Conservation (phyloP, 352 stramenopile species). For the Phytophthora pini region DNA sequence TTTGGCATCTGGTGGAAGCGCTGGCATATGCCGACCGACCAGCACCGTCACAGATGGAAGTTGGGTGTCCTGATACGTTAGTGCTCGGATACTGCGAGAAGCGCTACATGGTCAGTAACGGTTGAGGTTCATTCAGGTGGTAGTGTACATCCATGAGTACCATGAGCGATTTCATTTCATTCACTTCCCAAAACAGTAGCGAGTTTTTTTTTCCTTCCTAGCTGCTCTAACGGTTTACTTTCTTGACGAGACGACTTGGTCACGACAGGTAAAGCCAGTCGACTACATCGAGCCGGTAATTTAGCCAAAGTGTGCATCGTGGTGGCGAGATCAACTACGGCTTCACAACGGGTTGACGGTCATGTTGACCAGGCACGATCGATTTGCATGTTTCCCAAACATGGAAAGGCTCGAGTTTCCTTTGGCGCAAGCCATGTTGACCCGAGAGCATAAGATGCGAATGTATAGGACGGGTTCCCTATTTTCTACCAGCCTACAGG, state of each 20-base stretch:
- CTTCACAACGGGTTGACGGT: neutral
- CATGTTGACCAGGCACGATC: constrained; percentile 2
- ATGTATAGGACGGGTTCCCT: neutral
- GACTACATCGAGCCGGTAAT: neutral
- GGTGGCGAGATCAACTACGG: constrained; percentile 8
- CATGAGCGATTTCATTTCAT: no score
- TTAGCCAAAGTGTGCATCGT: neutral
- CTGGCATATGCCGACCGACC: neutral
- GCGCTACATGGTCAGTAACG: neutral
- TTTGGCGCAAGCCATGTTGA: neutral
- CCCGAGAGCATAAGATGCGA: neutral
- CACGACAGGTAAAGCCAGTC: neutral
- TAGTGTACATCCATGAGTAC: no score
- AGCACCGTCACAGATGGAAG: neutral
- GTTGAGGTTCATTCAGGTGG: constrained; percentile 6
- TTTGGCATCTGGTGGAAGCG: neutral
- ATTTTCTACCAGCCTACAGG: neutral
- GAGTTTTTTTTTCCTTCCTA: no score
- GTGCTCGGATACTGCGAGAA: neutral
- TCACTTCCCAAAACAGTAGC: no score
- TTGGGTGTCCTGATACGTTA: neutral
- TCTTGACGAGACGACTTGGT: neutral
- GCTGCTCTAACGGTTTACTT: neutral
- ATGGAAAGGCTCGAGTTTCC: constrained; percentile 7
- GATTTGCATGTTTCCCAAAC: constrained; percentile 12